Base-by-base conservation (phyloP, 1,284 basidiomycete genomes). In the Testicularia cyperi region DNA sequence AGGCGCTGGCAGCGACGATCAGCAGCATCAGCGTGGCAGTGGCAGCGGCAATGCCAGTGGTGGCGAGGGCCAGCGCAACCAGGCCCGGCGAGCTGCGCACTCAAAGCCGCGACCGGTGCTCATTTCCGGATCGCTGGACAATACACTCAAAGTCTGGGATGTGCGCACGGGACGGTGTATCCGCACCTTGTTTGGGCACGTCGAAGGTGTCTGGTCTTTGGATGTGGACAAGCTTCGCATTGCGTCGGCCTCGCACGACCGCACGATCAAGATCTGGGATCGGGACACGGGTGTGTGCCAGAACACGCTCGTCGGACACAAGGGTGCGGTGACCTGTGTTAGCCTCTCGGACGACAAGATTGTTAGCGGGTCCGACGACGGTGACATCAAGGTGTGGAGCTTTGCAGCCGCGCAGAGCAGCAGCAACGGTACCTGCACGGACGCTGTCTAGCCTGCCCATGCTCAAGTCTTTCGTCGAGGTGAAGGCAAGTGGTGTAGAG, bases 131-230 rank as follows among this genome's bases (percentile, higher is more conserved):
- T 88, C 87, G 66, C 81, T 97, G 55, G 94, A 98, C 77, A 97
- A 97, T 75, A 97, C 92, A 13, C 86, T 98, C 79, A 92, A 91
- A 77, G 74, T 94, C 14, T 99, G 95, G 95, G 92, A 97, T 72
- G 85, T 97, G 30, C 89, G 94, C 63, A 85, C 85, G 2, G 90
- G 88, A 20, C 84, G 86, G 65, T 84, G 86, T 34, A 80, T 84
- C 37, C 82, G 84, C 65, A 97, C 95, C 24, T 82, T 95, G 47
- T 99, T 99, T 76, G 95, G 94, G 0, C 92, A 95, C 54, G 78
- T 79, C 33, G 91, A 95, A 73, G 95, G 95, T 44, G 91, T 99
- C 7, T 99, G 94, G 94, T 85, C 85, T 12, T 86, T 98, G 23
- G 91, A 90, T 37, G 86, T 88, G 56, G 92, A 99, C 78, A 89